Evolutionary conservation across 108 stramenopile species (phyloP).

Genomic region (Fragilariopsis cylindrus): DNA sequence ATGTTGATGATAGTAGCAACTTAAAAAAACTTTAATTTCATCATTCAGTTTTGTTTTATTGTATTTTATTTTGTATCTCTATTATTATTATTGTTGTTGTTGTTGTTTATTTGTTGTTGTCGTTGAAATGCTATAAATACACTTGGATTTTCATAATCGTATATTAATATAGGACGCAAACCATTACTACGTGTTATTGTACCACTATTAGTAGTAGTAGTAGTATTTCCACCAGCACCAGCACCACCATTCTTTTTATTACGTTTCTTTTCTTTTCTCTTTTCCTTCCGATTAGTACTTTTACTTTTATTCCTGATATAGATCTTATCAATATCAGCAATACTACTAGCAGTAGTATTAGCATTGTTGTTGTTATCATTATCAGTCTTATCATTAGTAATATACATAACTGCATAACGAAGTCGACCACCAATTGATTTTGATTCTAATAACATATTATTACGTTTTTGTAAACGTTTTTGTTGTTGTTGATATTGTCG

Average conservation of each 20-base stretch:
- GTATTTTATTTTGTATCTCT: too few relatives aligned
- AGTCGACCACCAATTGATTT: neutral
- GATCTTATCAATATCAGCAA: too few relatives aligned
- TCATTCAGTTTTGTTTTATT: too few relatives aligned
- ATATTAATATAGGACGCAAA: neutral
- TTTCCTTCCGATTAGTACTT: neutral
- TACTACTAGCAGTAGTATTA: too few relatives aligned
- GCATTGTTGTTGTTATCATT: too few relatives aligned
- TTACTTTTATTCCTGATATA: neutral
- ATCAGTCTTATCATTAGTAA: neutral
- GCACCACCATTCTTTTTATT: neutral
- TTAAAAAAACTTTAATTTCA: too few relatives aligned
- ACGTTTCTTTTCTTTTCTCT: neutral
- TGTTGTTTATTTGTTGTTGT: too few relatives aligned
- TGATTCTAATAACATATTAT: neutral
- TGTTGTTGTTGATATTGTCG: neutral
- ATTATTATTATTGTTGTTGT: too few relatives aligned
- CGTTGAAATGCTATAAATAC: neutral
- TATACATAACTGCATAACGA: constrained; percentile 2
- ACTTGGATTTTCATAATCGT: neutral
- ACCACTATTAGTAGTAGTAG: neutral
- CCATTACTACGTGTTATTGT: too few relatives aligned
- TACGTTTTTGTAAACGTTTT: neutral
- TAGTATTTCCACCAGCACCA: too few relatives aligned
- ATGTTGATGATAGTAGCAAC: too few relatives aligned